Conservation (phyloP, 371 early-diverging fungal species). For the Dinochytrium kinnereticum region DNA sequence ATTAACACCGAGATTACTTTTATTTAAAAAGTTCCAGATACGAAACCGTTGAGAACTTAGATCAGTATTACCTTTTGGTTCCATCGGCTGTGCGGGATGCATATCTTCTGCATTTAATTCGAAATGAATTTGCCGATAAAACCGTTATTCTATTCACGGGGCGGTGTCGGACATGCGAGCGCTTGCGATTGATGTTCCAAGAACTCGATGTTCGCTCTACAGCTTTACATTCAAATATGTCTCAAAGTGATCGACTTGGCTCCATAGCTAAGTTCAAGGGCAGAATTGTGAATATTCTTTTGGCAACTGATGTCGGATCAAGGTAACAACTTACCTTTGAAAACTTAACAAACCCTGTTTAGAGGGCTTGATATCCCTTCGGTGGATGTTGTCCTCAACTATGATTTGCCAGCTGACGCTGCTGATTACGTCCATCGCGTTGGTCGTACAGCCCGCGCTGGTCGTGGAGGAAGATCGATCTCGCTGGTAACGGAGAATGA, state of each 20-base stretch:
- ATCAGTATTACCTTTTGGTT: slow-evolving; percentile 91
- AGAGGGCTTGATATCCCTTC: slow-evolving; percentile 99
- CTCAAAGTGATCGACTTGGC: slow-evolving; percentile 88
- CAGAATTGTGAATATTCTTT: slow-evolving; percentile 79
- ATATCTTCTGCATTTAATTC: slow-evolving; percentile 82
- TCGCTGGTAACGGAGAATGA: slow-evolving; percentile 95
- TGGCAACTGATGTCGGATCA: slow-evolving; percentile 98
- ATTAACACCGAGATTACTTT: not conserved
- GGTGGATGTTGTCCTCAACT: slow-evolving; percentile 95
- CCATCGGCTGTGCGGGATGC: slow-evolving; percentile 92
- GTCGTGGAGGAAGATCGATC: slow-evolving; percentile 85
- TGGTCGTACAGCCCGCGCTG: slow-evolving; percentile 98
- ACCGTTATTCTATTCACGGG: slow-evolving; percentile 92
- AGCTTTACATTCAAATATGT: slow-evolving; percentile 92
- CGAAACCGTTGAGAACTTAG: slow-evolving; percentile 84
- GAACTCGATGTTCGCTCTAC: slow-evolving; percentile 88
- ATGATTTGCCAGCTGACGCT: slow-evolving; percentile 97
- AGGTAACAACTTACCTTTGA: slow-evolving; percentile 58
- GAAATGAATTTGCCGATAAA: slow-evolving; percentile 71
- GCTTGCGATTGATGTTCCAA: slow-evolving; percentile 80
- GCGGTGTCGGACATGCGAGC: slow-evolving; percentile 81
- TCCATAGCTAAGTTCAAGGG: slow-evolving; percentile 93
- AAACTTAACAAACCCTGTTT: not conserved
- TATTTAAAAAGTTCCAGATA: slow-evolving; percentile 40
- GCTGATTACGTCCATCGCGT: slow-evolving; percentile 98